phyloP scores from a whole-genome alignment of 169 alveolate genomes.

The Plasmodium gaboni region DNA sequence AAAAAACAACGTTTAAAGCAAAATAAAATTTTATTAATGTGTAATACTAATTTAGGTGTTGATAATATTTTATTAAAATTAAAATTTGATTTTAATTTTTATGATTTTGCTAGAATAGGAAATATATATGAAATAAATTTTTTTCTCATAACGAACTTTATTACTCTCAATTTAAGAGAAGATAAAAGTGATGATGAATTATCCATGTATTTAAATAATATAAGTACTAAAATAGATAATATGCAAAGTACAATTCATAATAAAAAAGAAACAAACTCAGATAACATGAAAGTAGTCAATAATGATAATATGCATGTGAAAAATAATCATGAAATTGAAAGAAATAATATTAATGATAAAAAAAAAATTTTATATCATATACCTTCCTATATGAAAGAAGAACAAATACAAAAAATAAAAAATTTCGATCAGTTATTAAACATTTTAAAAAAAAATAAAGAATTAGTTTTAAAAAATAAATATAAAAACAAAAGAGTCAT shows the following conservation, averaged over 20 bases:
- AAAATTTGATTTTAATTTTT: conserved; percentile 44
- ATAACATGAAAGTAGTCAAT: not conserved
- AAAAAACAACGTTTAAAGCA: not conserved
- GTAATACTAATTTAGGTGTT: conserved; percentile 46
- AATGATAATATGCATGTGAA: not conserved
- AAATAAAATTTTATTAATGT: conserved; percentile 42
- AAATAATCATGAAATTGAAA: not conserved
- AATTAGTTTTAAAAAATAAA: conserved; percentile 29
- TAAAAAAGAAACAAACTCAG: not conserved
- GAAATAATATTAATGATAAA: not conserved
- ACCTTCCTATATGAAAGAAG: not conserved
- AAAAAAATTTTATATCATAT: not conserved
- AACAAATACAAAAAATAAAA: conserved; percentile 28
- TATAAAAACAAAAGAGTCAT: conserved; percentile 62
- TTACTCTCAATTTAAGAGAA: conserved; percentile 31
- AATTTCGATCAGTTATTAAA: conserved; percentile 6
- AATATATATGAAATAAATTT: conserved; percentile 29
- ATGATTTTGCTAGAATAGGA: conserved; percentile 62
- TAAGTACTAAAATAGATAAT: not conserved
- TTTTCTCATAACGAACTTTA: conserved; percentile 51
- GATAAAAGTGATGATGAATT: conserved; percentile 13
- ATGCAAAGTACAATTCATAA: not conserved
- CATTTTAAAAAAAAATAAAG: conserved; percentile 19
- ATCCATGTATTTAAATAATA: conserved; percentile 5
- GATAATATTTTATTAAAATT: conserved; percentile 51